Evolutionary conservation across 805 yeast genomes (phyloP).

Genomic region (Monosporozyma unispora): DNA sequence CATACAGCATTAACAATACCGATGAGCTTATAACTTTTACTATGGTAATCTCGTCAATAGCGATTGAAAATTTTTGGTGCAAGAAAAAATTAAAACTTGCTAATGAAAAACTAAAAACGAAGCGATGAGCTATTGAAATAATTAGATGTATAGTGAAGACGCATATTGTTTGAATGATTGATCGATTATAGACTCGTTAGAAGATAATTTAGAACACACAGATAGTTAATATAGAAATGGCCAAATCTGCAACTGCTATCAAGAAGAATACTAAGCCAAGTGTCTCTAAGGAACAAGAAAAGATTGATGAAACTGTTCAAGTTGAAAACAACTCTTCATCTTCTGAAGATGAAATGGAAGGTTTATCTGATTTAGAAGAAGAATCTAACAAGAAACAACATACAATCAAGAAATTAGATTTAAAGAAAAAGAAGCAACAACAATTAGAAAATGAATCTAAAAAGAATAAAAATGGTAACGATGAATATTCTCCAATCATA

Average conservation of each 20-base stretch:
- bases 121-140: not conserved
- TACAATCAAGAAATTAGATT: conserved; percentile 25
- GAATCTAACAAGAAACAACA: conserved; percentile 24
- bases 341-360: conserved; percentile 12
- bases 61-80: conserved; percentile 1
- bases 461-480: conserved; percentile 12
- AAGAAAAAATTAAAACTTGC: not conserved
- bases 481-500: conserved; percentile 52
- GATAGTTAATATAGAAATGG: conserved; percentile 4
- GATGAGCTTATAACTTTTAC: not conserved
- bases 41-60: not conserved
- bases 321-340: conserved; percentile 11
- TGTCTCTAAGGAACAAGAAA: conserved; percentile 10
- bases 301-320: conserved; percentile 15
- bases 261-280: not conserved
- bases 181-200: no score
- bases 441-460: conserved; percentile 11
- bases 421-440: conserved; percentile 15
- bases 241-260: conserved; percentile 1
- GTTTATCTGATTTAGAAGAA: conserved; percentile 18
- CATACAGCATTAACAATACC: not conserved
- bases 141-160: not conserved
- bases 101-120: not conserved
- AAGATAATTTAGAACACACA: not conserved
- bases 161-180: no score